Base-by-base conservation (phyloP, 306 rosid genomes). In the Ammopiptanthus mongolicus region DNA sequence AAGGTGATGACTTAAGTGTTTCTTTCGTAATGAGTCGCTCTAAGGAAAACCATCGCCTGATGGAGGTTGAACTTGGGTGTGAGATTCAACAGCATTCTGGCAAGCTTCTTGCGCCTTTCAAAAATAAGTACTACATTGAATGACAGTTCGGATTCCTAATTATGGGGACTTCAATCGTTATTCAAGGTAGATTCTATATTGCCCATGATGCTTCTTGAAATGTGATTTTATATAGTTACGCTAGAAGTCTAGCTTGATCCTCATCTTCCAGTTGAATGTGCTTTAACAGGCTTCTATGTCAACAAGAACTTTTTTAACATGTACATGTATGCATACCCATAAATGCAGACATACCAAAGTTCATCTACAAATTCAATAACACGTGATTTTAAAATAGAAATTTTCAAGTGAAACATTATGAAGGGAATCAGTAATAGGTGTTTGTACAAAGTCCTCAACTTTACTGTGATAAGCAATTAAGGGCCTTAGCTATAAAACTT, bases 11-110 rank as follows among this genome's bases (percentile, higher is more conserved):
- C 23, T 76, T 96, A 67, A 85, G 10, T 78, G 80, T 82, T 79
- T 87, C 88, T 78, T 87, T 96, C 88, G 84, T 87, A 25, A 96
- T 96, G 97, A 84, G 59, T 73, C 99, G 99, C 62, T 86, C 90
- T 0, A 89, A 86, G 86, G 97, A 86, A 85, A 96, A 96, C 85
- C 98, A 96, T 84, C 90, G 99, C 36, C 77, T 96, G 39, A 88
- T 96, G 99, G 98, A 96, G 84, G 92, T 85, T 84, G 99, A 96
- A 65, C 88, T 96, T 69, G 85, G 83, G 53, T 88, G 89, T 84
- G 98, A 86, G 69, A 74, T 90, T 77, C 84, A 46, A 84, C 90
- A 87, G 73, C 25, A 52, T 18, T 76, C 96, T 53, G 93, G 92
- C 76, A 81, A 86, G 70, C 81, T 50, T 47, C 85, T 87, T 72